phyloP scores from a whole-genome alignment of 1,284 basidiomycete species.

The Cutaneotrichosporon sp. region DNA sequence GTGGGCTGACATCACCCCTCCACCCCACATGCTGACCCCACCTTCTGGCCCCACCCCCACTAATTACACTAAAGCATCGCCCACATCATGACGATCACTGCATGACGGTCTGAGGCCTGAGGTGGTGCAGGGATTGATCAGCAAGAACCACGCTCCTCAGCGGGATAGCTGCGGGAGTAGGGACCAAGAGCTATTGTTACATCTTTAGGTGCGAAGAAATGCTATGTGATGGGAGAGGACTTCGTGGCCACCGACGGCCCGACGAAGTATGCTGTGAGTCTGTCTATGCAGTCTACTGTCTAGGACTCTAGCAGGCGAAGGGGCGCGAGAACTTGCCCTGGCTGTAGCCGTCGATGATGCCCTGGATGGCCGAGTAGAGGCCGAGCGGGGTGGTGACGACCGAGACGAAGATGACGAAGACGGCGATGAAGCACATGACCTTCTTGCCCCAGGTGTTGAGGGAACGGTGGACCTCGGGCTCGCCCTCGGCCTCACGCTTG shows the following conservation, averaged over 20 bases:
- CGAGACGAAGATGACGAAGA: slow-evolving; percentile 29
- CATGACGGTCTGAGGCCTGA: too few species aligned
- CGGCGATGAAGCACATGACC: slow-evolving; percentile 28
- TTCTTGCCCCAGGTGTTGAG: slow-evolving; percentile 24
- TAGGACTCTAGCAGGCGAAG: slow-evolving; percentile 39
- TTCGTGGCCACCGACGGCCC: too few species aligned
- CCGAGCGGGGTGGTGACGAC: slow-evolving; percentile 45
- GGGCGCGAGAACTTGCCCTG: slow-evolving; percentile 41
- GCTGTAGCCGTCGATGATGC: slow-evolving; percentile 43
- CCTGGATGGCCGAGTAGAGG: slow-evolving; percentile 43
- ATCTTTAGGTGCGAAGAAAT: background rate
- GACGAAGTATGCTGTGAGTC: background rate
- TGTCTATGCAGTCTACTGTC: background rate
- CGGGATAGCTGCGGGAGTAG: too few species aligned
- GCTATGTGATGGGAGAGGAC: background rate
- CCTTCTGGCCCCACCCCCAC: too few species aligned
- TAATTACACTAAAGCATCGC: too few species aligned
- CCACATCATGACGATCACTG: too few species aligned
- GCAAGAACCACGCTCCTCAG: too few species aligned
- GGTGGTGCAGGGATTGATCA: too few species aligned
- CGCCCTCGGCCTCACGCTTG: slow-evolving; percentile 17
- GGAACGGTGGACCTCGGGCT: slow-evolving; percentile 6
- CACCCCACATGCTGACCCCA: too few species aligned
- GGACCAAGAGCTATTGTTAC: background rate
- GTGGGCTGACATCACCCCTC: too few species aligned